Evolutionary conservation across 2,329 filamentous ascomycete genomes (phyloP).

Genomic region (Colletotrichum sp.): DNA sequence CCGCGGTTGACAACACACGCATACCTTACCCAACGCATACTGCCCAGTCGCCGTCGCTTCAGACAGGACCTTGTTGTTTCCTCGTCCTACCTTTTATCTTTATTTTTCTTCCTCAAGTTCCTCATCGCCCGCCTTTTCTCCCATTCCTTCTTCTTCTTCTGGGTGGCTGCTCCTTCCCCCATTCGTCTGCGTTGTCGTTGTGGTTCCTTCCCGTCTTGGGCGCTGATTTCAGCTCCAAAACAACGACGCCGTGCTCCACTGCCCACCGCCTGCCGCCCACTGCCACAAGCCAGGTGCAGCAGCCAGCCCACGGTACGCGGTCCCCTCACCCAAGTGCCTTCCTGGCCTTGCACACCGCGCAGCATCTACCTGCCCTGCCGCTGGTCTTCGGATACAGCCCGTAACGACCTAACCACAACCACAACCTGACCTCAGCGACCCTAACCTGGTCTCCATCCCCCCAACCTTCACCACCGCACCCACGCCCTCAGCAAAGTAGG

Average conservation of each 20-base stretch:
- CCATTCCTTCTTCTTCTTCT: background rate
- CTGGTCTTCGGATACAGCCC: background rate
- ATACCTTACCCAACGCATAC: background rate
- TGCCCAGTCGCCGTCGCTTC: background rate
- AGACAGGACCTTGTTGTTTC: background rate
- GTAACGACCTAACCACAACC: background rate
- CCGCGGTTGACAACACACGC: background rate
- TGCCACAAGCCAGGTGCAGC: background rate
- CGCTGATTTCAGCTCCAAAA: conserved; percentile 13
- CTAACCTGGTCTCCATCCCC: conserved; percentile 11
- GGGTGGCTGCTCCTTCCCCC: background rate
- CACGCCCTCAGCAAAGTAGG: background rate
- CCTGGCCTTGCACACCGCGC: background rate
- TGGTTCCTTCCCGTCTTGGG: background rate
- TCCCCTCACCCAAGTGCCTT: background rate
- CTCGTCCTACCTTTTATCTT: background rate
- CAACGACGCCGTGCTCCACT: conserved; percentile 16
- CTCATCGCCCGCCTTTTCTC: background rate
- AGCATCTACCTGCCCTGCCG: background rate
- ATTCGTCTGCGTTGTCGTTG: background rate
- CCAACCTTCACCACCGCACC: conserved; percentile 8
- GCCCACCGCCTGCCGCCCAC: conserved; percentile 4
- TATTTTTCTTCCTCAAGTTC: background rate
- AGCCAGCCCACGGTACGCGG: background rate
- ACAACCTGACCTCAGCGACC: conserved; percentile 20